A percentile compares a stretch with the other conserved stretches of the same genome.
Conservation (phyloP, 2,329 filamentous ascomycete genomes). For the Clarireedia paspali region DNA sequence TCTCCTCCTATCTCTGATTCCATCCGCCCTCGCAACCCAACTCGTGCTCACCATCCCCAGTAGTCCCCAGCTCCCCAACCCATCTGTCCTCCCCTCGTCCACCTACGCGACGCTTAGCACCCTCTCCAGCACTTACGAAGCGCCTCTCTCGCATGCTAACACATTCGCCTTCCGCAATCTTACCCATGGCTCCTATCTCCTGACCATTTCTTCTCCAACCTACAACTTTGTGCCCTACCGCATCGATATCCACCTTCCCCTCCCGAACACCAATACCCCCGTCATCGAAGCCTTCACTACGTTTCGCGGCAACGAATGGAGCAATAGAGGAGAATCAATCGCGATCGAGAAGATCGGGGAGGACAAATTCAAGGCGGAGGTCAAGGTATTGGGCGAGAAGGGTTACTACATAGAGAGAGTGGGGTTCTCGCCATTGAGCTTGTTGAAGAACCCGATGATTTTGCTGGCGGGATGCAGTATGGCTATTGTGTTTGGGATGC, state of each 20-base stretch:
- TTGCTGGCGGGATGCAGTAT: constrained; percentile 80
- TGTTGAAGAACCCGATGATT: constrained; percentile 95
- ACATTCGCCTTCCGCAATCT: constrained; percentile 72
- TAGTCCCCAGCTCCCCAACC: constrained; percentile 22
- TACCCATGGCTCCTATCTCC: constrained; percentile 66
- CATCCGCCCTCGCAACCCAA: constrained; percentile 30
- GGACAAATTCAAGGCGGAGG: constrained; percentile 2
- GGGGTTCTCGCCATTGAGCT: constrained; percentile 67
- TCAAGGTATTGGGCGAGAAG: constrained; percentile 39
- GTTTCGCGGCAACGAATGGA: constrained; percentile 84
- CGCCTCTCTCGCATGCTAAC: constrained; percentile 60
- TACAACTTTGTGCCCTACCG: constrained; percentile 72
- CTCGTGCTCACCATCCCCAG: constrained; percentile 23
- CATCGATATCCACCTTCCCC: constrained; percentile 54
- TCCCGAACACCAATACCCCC: constrained; percentile 23
- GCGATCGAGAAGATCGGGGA: constrained; percentile 26
- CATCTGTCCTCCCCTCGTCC: constrained; percentile 42
- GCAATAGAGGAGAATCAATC: constrained; percentile 65
- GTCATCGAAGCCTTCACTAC: constrained; percentile 69
- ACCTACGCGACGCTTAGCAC: constrained; percentile 61
- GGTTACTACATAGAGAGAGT: constrained; percentile 69
- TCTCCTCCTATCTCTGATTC: constrained; percentile 21
- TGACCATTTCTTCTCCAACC: constrained; percentile 69
- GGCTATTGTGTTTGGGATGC: constrained; percentile 83
- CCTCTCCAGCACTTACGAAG: constrained; percentile 39